Conservation (phyloP, 768 basidiomycete genomes). For the Lactifluus echinatus region DNA sequence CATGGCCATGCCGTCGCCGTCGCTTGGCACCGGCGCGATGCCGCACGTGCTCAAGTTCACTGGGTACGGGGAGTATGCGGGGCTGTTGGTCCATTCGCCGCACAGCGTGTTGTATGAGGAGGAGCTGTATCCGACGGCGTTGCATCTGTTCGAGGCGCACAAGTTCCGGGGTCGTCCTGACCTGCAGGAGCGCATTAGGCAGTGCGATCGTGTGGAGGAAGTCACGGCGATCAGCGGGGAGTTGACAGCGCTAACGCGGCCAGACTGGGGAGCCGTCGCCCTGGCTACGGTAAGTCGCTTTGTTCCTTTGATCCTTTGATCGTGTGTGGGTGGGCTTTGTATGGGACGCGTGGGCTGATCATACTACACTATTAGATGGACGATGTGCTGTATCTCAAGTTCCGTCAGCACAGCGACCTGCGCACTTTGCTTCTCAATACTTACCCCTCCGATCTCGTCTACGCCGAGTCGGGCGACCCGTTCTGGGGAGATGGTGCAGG, state of each 20-base stretch:
- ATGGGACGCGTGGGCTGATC: too few species aligned
- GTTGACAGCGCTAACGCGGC: conserved; percentile 29
- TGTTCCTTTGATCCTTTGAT: background rate
- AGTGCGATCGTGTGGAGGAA: conserved; percentile 31
- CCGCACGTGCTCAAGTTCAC: conserved; percentile 28
- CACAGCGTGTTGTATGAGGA: conserved; percentile 51
- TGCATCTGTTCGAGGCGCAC: conserved; percentile 70
- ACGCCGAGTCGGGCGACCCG: conserved; percentile 44
- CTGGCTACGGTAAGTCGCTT: conserved; percentile 38
- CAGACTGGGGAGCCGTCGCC: conserved; percentile 51
- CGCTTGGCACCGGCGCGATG: conserved; percentile 13
- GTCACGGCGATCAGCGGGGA: conserved; percentile 31
- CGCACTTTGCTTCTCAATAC: conserved; percentile 48
- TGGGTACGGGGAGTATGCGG: conserved; percentile 28
- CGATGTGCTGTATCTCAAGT: conserved; percentile 57
- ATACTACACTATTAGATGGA: conserved; percentile 43
- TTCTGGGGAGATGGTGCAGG: conserved; percentile 62
- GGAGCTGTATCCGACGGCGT: conserved; percentile 53
- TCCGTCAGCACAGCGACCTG: conserved; percentile 59
- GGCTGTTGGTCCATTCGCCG: conserved; percentile 59
- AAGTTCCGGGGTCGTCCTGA: conserved; percentile 48
- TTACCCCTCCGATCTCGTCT: conserved; percentile 36
- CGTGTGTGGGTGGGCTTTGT: too few species aligned
- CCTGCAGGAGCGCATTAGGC: conserved; percentile 49
- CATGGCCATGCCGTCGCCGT: background rate